Conservation (phyloP, 495 filamentous ascomycete species). For the Staphylotrichum longicolle region DNA sequence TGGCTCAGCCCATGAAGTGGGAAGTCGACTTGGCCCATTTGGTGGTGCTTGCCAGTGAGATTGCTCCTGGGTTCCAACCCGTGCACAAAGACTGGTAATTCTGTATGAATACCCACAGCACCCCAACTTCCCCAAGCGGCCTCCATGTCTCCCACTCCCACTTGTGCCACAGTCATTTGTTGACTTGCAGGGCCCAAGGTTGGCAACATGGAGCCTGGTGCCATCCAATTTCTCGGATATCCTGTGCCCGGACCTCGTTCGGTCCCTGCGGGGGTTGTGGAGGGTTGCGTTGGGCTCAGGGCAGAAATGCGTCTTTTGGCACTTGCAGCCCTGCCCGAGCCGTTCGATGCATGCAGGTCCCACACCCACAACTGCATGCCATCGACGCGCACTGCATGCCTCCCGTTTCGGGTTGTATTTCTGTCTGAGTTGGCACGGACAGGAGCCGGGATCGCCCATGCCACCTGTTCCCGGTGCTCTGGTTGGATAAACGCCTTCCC, state of each 20-base stretch:
- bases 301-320: not conserved
- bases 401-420: not conserved
- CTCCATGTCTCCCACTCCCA: too few relatives aligned
- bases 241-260: conserved; percentile 1
- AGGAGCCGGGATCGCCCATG: not conserved
- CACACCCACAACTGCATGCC: conserved; percentile 12
- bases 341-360: conserved; percentile 9
- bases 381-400: not conserved
- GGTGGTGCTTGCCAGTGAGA: too few relatives aligned
- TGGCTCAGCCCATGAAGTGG: too few relatives aligned
- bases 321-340: not conserved
- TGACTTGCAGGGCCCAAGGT: not conserved
- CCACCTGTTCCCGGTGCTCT: conserved; percentile 6
- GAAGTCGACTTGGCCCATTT: too few relatives aligned
- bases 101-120: too few relatives aligned
- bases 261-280: not conserved
- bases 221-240: conserved; percentile 4
- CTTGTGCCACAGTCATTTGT: not conserved
- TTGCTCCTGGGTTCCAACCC: too few relatives aligned
- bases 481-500: conserved; percentile 4
- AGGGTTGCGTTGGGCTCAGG: conserved; percentile 11
- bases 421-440: conserved; percentile 5
- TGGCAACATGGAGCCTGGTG: not conserved
- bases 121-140: too few relatives aligned
- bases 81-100: too few relatives aligned